A percentile compares a stretch with the other conserved stretches of the same genome.
Conservation (phyloP, 129 eudicot species). For the Centaurea solstitialis region DNA sequence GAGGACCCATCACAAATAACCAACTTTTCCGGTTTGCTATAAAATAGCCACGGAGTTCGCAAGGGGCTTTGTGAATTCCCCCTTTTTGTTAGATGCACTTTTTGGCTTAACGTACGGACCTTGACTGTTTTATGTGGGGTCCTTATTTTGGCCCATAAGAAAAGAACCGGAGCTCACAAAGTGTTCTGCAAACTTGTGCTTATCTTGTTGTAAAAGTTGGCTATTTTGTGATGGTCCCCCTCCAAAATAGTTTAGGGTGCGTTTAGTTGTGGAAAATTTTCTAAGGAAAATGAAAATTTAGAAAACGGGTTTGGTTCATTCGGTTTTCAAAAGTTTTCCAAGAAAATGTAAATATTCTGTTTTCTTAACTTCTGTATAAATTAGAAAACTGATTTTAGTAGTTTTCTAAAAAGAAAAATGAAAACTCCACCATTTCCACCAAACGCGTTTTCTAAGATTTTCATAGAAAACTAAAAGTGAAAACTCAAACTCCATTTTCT, state of each 20-base stretch:
- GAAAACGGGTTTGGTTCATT: too few relatives aligned
- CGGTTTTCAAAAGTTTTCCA: too few relatives aligned
- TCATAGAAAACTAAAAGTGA: too few relatives aligned
- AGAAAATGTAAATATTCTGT: too few relatives aligned
- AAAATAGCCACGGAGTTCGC: background rate
- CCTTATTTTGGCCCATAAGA: background rate
- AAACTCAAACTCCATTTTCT: too few relatives aligned
- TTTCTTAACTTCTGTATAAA: too few relatives aligned
- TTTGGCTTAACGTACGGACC: background rate
- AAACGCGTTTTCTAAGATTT: too few relatives aligned
- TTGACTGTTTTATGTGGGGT: background rate
- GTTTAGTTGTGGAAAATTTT: too few relatives aligned
- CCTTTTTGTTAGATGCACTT: background rate
- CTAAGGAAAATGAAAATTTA: too few relatives aligned
- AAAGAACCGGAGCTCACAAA: background rate
- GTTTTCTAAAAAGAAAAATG: too few relatives aligned
- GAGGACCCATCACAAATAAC: background rate
- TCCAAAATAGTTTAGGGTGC: background rate
- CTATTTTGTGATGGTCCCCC: background rate
- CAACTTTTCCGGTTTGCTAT: background rate
- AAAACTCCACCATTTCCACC: too few relatives aligned
- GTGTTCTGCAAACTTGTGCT: background rate
- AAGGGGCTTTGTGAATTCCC: background rate
- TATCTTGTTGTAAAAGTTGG: background rate
- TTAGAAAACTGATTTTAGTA: too few relatives aligned